A percentile compares a stretch with the other conserved stretches of the same genome.
Evolutionary conservation across 2,329 filamentous ascomycete species (phyloP).

Genomic region (Coniochaeta sp.): DNA sequence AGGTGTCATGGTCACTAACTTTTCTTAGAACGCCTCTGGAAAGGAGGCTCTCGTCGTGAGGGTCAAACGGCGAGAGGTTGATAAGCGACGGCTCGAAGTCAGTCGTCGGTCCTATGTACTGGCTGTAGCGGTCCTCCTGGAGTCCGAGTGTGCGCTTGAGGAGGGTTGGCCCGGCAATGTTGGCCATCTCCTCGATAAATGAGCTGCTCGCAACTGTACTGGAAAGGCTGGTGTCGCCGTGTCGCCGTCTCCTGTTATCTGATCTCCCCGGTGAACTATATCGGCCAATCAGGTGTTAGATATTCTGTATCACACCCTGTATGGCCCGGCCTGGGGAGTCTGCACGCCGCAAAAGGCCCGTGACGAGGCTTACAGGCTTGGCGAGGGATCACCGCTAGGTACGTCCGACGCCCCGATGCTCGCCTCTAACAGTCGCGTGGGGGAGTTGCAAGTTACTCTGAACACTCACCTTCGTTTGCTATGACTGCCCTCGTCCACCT

Average conservation of each 20-base stretch:
- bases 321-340: conserved; percentile 3
- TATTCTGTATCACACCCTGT: conserved; percentile 13
- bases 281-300: conserved; percentile 43
- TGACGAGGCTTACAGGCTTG: conserved; percentile 2
- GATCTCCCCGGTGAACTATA: conserved; percentile 49
- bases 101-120: conserved; percentile 77
- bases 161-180: conserved; percentile 58
- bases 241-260: conserved; percentile 45
- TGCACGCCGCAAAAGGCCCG: conserved; percentile 6
- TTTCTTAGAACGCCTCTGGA: conserved; percentile 63
- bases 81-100: conserved; percentile 81
- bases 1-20: conserved; percentile 71
- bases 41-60: conserved; percentile 71
- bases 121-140: conserved; percentile 71
- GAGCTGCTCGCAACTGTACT: conserved; percentile 56
- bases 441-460: not conserved
- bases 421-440: conserved; percentile 43
- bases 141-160: conserved; percentile 67
- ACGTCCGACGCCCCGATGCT: conserved; percentile 20
- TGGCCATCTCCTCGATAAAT: conserved; percentile 63
- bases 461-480: conserved; percentile 64
- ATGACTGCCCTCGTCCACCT: conserved; percentile 36
- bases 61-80: conserved; percentile 72
- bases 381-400: not conserved
- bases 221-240: conserved; percentile 51